phyloP scores from a whole-genome alignment of 2,329 filamentous ascomycete species.

The Apiospora marii region DNA sequence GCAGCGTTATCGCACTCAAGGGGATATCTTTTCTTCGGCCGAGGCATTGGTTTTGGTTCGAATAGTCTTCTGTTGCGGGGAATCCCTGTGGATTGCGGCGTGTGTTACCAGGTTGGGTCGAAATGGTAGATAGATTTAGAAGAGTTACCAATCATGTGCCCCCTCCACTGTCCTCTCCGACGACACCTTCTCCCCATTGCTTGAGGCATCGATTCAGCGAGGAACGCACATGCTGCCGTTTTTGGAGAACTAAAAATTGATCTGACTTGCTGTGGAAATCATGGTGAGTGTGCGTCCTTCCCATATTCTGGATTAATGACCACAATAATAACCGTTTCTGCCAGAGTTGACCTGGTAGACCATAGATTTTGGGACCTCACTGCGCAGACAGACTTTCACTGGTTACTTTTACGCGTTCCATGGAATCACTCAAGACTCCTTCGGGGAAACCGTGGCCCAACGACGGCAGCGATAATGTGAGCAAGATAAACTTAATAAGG shows the following conservation, averaged over 20 bases:
- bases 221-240: constrained; percentile 5
- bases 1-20: no score
- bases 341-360: background rate
- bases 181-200: background rate
- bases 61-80: background rate
- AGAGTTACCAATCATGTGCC: background rate
- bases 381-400: background rate
- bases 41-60: background rate
- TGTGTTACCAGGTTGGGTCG: no score
- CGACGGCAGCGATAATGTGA: background rate
- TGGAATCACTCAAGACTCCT: background rate
- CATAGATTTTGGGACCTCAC: constrained; percentile 3
- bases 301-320: background rate
- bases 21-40: background rate
- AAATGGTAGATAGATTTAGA: no score
- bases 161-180: constrained; percentile 3
- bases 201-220: background rate
- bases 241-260: background rate
- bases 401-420: background rate
- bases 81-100: background rate
- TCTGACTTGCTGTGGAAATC: background rate
- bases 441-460: background rate
- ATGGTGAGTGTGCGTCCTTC: background rate
- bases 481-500: no score
- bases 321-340: background rate